A percentile compares a stretch with the other conserved stretches of the same genome.
phyloP scores from a whole-genome alignment of 1,284 basidiomycete genomes.

The Boletus semigastroideus region DNA sequence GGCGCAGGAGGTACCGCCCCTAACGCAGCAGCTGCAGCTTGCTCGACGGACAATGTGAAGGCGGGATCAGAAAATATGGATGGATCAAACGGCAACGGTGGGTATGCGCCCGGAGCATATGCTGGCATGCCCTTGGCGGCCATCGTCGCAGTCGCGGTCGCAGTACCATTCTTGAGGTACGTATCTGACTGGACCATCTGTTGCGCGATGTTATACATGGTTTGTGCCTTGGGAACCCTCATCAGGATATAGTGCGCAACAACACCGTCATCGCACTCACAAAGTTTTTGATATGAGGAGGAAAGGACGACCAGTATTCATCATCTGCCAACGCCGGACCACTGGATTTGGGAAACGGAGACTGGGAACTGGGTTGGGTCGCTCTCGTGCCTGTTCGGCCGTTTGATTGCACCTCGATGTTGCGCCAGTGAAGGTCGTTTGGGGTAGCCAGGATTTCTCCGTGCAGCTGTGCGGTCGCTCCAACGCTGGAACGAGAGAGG shows the following conservation, averaged over 20 bases:
- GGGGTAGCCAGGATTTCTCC: constrained; percentile 54
- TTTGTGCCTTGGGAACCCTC: constrained; percentile 44
- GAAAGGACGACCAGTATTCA: constrained; percentile 53
- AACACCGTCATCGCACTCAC: constrained; percentile 39
- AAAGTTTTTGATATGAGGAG: constrained; percentile 53
- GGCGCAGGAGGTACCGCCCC: constrained; percentile 34
- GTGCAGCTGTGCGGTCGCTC: constrained; percentile 42
- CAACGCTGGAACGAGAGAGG: constrained; percentile 32
- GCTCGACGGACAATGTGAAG: constrained; percentile 49
- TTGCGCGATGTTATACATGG: constrained; percentile 69
- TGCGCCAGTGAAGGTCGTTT: constrained; percentile 55
- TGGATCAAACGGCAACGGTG: constrained; percentile 49
- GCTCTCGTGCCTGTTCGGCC: constrained; percentile 34
- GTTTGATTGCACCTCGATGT: constrained; percentile 46
- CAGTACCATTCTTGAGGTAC: constrained; percentile 33
- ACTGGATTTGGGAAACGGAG: constrained; percentile 20
- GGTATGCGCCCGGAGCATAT: constrained; percentile 35
- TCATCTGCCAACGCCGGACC: constrained; percentile 38
- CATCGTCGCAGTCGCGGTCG: constrained; percentile 38
- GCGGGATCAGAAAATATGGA: constrained; percentile 55
- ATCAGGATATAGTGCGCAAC: constrained; percentile 30
- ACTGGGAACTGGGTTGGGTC: constrained; percentile 12
- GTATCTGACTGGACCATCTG: constrained; percentile 62
- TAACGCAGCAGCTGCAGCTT: constrained; percentile 49
- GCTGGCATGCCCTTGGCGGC: constrained; percentile 35